Base-by-base conservation (phyloP, 2,329 filamentous ascomycete species). In the Xylariaceae sp. region DNA sequence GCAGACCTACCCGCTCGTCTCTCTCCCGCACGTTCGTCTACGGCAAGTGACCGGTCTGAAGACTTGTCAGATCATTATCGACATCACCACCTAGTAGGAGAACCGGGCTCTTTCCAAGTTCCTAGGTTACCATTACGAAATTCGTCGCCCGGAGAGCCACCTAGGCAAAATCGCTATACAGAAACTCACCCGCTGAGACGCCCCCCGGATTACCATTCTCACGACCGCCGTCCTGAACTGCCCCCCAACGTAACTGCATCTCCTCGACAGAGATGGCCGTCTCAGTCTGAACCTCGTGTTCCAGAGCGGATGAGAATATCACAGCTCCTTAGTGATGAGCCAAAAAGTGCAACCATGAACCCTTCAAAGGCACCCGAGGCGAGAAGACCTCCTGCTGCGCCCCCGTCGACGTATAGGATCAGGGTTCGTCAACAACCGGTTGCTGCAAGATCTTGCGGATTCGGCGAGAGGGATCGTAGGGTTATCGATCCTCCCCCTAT, bases 401-500 rank as follows among this genome's bases (percentile, higher is more conserved):
- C 56, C n/a, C 48, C 63, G 4, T 67, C 68, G 14, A 71, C 72
- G 21, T 80, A 79, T 64, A 71, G 67, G 40, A 80, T 90, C 54
- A 76, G 72, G 44, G 84, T 93, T 59, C 86, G 90, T 48, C 90
- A 95, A 71, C 90, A 93, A 67, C 90, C 90, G 7, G 79, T 85
- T 18, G 89, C 89, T 1, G 90, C 90, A 50, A 81, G 90, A 64
- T 90, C 89, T 42, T 95, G 90, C 67, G 90, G 90, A 1, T 93
- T 92, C 70, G 90, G 90, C 57, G 90, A 93, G 73, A 81, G 90
- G 61, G 90, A 95, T 69, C 84, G 90, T 40, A 83, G 90, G 59
- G 89, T 92, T 16, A 90, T 95, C 60, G 90, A 95, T 68, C 90
- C 90, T 41, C 90, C 90, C 2, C 90, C 90, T 14, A 93, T 95